These are phyloP conservation scores for Ophioceras dolichostomum DNA, from an alignment of 2,329 filamentous ascomycete species.

Conservation along the genomic window DNA sequence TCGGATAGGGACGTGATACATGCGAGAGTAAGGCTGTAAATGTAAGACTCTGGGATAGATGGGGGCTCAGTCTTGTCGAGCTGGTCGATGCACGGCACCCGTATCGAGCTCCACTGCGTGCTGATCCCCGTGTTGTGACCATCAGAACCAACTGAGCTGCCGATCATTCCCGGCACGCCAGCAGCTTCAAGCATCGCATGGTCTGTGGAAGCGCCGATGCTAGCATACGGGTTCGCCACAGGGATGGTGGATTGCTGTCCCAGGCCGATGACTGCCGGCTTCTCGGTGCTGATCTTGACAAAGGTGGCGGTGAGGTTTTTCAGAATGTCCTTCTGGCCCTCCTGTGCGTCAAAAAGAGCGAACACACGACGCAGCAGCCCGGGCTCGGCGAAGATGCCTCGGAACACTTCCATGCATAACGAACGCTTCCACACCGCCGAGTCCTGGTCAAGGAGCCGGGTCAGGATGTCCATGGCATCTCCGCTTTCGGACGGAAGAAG, in stretches of 20 bases:
- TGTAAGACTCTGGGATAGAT: slow-evolving; percentile 76
- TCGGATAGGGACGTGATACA: slow-evolving; percentile 89
- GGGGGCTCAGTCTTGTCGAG: slow-evolving; percentile 86
- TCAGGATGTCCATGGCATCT: slow-evolving; percentile 68
- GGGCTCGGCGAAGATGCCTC: slow-evolving; percentile 73
- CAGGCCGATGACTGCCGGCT: slow-evolving; percentile 76
- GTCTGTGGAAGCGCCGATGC: slow-evolving; percentile 51
- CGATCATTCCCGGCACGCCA: slow-evolving; percentile 78
- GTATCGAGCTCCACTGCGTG: slow-evolving; percentile 78
- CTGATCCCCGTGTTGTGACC: slow-evolving; percentile 69
- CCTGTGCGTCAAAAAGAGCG: slow-evolving; percentile 60
- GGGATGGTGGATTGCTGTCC: slow-evolving; percentile 82
- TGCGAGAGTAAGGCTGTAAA: slow-evolving; percentile 78
- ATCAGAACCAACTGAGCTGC: slow-evolving; percentile 53
- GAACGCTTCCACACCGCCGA: slow-evolving; percentile 75
- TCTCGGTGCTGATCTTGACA: slow-evolving; percentile 87
- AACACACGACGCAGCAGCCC: slow-evolving; percentile 70
- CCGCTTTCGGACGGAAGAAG: slow-evolving; percentile 70
- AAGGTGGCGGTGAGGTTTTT: slow-evolving; percentile 77
- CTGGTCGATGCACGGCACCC: slow-evolving; percentile 83
- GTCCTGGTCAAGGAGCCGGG: slow-evolving; percentile 80
- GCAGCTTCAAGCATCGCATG: slow-evolving; percentile 84
- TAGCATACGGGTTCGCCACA: slow-evolving; percentile 41
- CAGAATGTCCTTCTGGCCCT: slow-evolving; percentile 63
- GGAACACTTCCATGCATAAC: slow-evolving; percentile 83